phyloP scores from a whole-genome alignment of 1,284 basidiomycete species.

The Afroboletus lepidellus region DNA sequence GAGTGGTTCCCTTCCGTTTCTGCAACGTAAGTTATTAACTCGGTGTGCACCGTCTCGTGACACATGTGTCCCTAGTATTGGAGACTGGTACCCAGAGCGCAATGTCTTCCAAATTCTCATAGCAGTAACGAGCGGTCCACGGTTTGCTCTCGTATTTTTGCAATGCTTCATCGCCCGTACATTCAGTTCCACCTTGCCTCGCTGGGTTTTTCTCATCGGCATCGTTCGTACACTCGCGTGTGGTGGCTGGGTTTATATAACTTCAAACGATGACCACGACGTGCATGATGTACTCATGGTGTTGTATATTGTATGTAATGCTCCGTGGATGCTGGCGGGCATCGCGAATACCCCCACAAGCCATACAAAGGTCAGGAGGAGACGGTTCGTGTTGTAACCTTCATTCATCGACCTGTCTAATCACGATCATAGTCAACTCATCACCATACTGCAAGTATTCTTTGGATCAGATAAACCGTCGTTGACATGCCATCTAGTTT shows the following conservation, averaged over 20 bases:
- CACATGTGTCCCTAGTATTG: constrained; percentile 53
- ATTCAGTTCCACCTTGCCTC: constrained; percentile 46
- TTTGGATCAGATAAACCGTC: background rate
- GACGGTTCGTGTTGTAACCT: constrained; percentile 44
- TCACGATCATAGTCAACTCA: constrained; percentile 42
- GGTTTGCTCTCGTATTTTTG: constrained; percentile 74
- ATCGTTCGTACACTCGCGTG: constrained; percentile 80
- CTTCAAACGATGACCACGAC: constrained; percentile 78
- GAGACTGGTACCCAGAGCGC: constrained; percentile 90
- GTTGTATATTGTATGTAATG: constrained; percentile 73
- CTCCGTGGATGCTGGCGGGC: constrained; percentile 87
- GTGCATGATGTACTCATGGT: constrained; percentile 91
- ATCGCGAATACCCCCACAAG: constrained; percentile 53
- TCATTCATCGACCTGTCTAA: constrained; percentile 1
- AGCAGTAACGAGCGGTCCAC: constrained; percentile 82
- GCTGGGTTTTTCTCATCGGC: constrained; percentile 62
- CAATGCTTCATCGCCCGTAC: constrained; percentile 66
- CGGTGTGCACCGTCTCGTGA: background rate
- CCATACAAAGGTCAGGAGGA: constrained; percentile 41
- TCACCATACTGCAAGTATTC: constrained; percentile 48
- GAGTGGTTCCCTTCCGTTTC: constrained; percentile 95
- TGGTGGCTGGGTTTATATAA: constrained; percentile 93
- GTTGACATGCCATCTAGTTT: constrained; percentile 48
- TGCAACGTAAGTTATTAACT: constrained; percentile 62
- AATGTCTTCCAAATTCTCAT: constrained; percentile 91